These are phyloP conservation scores for Spergularia marina DNA, from an alignment of 148 eudicot genomes.

Conservation along the genomic window DNA sequence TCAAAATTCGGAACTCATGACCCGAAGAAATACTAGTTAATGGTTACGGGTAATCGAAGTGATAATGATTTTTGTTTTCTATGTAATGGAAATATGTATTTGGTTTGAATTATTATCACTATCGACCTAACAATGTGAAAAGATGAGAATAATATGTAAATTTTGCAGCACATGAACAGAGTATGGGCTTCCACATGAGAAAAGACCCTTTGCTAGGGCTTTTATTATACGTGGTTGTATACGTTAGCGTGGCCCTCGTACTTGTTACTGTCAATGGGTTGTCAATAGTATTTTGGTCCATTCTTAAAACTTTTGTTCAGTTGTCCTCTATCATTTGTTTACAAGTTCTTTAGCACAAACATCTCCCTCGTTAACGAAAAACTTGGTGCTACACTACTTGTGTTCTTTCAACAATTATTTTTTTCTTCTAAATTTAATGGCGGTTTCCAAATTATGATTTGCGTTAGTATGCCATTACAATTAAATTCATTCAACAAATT, in stretches of 20 bases:
- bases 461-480: too few species aligned
- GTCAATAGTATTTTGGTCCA: constrained; percentile 20
- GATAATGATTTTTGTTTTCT: too few species aligned
- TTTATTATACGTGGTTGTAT: background rate
- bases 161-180: constrained; percentile 22
- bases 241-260: background rate
- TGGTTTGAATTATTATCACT: background rate
- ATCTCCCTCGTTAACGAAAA: background rate
- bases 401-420: too few species aligned
- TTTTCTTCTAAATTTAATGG: too few species aligned
- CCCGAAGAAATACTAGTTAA: too few species aligned
- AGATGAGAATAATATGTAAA: background rate
- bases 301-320: background rate
- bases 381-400: background rate
- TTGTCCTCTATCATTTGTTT: background rate
- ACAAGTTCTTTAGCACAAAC: background rate
- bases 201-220: constrained; percentile 11
- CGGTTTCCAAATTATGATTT: too few species aligned
- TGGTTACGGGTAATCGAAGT: too few species aligned
- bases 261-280: constrained; percentile 17
- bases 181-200: constrained; percentile 33
- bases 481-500: too few species aligned
- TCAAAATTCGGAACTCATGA: too few species aligned
- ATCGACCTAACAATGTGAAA: constrained; percentile 4
- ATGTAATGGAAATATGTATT: background rate